These are phyloP conservation scores for Phytophthora podocarpi DNA, from an alignment of 352 stramenopile genomes.

Conservation along the genomic window DNA sequence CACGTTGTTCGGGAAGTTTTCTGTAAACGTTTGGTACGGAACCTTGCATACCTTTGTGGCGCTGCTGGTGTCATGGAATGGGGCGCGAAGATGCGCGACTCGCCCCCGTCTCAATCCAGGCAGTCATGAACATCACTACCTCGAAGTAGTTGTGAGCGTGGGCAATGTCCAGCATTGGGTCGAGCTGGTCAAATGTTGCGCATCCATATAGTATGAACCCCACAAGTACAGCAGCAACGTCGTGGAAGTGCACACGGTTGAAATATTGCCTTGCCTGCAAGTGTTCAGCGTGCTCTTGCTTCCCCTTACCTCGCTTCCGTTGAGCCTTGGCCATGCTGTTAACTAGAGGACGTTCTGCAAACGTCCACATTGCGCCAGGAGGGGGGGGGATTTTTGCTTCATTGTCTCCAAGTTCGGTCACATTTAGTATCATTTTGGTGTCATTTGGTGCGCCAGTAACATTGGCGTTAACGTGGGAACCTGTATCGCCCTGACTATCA, in stretches of 20 bases:
- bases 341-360: background rate
- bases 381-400: background rate
- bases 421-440: background rate
- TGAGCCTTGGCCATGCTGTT: conserved; percentile 8
- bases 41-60: background rate
- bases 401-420: background rate
- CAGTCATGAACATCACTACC: too few species aligned
- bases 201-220: too few species aligned
- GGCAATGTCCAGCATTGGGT: too few species aligned
- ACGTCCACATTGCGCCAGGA: background rate
- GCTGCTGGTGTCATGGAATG: background rate
- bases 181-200: too few species aligned
- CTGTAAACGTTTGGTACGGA: background rate
- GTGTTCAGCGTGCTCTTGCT: background rate
- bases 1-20: too few species aligned
- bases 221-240: background rate
- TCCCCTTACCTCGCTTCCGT: background rate
- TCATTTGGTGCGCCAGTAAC: background rate
- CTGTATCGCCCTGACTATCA: too few species aligned
- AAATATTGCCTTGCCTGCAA: background rate
- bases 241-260: background rate
- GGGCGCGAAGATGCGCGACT: background rate
- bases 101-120: background rate
- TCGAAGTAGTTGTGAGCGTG: too few species aligned
- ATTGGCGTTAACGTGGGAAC: too few species aligned